phyloP scores from a whole-genome alignment of 1,284 basidiomycete species.

The Ganoderma lucidum region DNA sequence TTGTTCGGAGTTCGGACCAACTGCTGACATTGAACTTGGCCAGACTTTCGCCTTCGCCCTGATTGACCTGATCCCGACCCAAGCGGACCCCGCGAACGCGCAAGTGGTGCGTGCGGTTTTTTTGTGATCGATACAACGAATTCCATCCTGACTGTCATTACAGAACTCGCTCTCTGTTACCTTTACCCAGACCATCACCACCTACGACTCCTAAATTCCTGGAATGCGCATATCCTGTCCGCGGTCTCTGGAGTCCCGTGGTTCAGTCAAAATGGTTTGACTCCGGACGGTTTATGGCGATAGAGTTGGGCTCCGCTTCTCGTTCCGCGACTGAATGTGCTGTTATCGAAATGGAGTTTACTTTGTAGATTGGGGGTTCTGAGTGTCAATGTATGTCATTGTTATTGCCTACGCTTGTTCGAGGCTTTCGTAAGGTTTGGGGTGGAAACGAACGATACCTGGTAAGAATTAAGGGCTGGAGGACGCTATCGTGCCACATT shows the following conservation, averaged over 20 bases:
- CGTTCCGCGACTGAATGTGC: not conserved
- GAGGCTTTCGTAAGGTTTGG: not conserved
- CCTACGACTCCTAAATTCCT: not conserved
- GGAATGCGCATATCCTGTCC: not conserved
- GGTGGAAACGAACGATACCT: not conserved
- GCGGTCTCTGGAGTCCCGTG: not conserved
- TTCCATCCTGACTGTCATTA: not conserved
- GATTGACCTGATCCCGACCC: conserved; percentile 1
- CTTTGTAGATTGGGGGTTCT: not conserved
- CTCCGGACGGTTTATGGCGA: not conserved
- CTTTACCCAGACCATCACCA: conserved; percentile 2
- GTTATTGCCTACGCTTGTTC: not conserved
- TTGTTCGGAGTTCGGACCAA: too few species aligned
- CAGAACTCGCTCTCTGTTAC: conserved; percentile 1
- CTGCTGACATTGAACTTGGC: too few species aligned
- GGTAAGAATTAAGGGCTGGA: not conserved
- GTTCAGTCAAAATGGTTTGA: not conserved
- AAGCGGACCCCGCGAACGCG: not conserved
- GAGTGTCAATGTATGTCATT: not conserved
- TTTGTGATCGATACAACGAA: too few species aligned
- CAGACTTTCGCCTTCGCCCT: conserved; percentile 7
- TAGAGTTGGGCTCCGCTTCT: not conserved
- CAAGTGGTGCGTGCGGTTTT: conserved; percentile 1
- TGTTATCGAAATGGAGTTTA: not conserved
- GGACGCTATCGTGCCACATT: not conserved